These are phyloP conservation scores for Boechera retrofracta DNA, from an alignment of 345 rosid genomes.

Conservation along the genomic window DNA sequence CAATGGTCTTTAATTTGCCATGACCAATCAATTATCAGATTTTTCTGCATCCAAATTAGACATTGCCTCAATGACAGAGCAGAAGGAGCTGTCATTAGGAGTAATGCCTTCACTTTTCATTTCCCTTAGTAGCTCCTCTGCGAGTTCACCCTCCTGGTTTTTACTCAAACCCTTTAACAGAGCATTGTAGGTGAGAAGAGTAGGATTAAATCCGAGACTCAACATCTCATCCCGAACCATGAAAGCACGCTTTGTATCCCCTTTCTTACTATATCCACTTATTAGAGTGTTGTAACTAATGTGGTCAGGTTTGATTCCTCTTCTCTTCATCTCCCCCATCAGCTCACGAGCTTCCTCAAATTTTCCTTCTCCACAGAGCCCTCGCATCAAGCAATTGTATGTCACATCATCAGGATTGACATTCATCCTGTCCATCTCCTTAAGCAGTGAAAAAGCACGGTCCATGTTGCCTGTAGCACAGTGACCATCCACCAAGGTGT, in stretches of 20 bases:
- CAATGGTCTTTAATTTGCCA: slow-evolving; percentile 1
- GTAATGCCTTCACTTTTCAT: slow-evolving; percentile 79
- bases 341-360: slow-evolving; percentile 88
- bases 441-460: slow-evolving; percentile 65
- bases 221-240: slow-evolving; percentile 87
- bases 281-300: slow-evolving; percentile 86
- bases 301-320: slow-evolving; percentile 85
- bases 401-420: slow-evolving; percentile 90
- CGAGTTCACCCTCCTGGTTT: slow-evolving; percentile 68
- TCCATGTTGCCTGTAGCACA: slow-evolving; percentile 70
- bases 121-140: slow-evolving; percentile 79
- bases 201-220: slow-evolving; percentile 83
- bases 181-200: slow-evolving; percentile 86
- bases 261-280: slow-evolving; percentile 85
- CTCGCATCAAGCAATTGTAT: slow-evolving; percentile 84
- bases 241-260: slow-evolving; percentile 79
- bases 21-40: slow-evolving; percentile 25
- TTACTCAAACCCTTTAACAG: slow-evolving; percentile 78
- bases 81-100: slow-evolving; percentile 80
- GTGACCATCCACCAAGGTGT: slow-evolving; percentile 83
- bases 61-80: slow-evolving; percentile 74
- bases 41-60: slow-evolving; percentile 28
- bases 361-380: slow-evolving; percentile 77
- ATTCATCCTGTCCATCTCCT: slow-evolving; percentile 72
- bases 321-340: slow-evolving; percentile 77